These are phyloP conservation scores for Camelina laxa DNA, from an alignment of 345 rosid genomes.

Conservation along the genomic window DNA sequence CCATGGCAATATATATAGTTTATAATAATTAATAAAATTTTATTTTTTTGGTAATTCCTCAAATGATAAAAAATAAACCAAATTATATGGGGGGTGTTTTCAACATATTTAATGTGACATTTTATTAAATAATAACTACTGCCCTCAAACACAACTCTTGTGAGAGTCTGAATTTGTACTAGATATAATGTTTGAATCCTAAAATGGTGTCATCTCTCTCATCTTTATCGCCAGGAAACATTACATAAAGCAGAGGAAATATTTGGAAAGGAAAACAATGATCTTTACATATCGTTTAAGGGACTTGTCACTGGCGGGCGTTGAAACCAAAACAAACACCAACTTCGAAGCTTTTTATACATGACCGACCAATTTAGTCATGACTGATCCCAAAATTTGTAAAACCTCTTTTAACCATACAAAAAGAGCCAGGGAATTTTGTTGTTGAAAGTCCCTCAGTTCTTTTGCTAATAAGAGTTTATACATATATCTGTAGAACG, in stretches of 20 bases:
- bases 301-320: constrained; percentile 70
- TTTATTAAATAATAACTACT: background rate
- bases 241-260: constrained; percentile 88
- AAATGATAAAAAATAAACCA: too few relatives aligned
- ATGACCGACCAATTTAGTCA: background rate
- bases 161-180: background rate
- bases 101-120: too few relatives aligned
- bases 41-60: too few relatives aligned
- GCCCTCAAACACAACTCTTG: background rate
- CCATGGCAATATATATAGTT: too few relatives aligned
- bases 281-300: constrained; percentile 79
- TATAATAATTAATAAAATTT: too few relatives aligned
- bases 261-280: constrained; percentile 84
- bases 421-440: constrained; percentile 1
- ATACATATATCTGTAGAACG: background rate
- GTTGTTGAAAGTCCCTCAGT: background rate
- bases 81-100: too few relatives aligned
- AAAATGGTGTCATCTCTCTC: background rate
- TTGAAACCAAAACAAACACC: constrained; percentile 34
- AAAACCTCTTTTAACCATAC: constrained; percentile 2
- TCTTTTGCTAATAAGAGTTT: background rate
- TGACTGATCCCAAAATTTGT: background rate
- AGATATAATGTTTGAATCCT: background rate
- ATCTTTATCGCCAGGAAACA: constrained; percentile 63
- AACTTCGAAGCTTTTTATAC: background rate